Evolutionary conservation across 108 stramenopile species (phyloP).

Genomic region (Nitzschia inconspicua): DNA sequence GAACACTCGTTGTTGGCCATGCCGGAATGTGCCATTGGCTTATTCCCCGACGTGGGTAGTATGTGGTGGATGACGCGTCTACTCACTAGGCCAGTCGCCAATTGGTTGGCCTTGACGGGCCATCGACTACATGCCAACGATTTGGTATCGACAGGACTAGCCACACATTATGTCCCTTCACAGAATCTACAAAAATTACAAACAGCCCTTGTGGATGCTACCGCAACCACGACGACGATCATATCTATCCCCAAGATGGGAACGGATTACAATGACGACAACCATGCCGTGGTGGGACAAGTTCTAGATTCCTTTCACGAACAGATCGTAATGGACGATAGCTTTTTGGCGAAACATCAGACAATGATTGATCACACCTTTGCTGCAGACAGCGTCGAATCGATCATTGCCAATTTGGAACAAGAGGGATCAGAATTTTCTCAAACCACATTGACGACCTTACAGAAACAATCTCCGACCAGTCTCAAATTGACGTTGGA

Average conservation of each 20-base stretch:
- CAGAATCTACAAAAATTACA: slow-evolving; percentile 55
- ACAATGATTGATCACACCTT: slow-evolving; percentile 52
- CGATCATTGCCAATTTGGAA: slow-evolving; percentile 43
- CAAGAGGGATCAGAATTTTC: slow-evolving; percentile 53
- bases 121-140: slow-evolving; percentile 76
- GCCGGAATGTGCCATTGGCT: slow-evolving; percentile 97
- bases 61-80: slow-evolving; percentile 89
- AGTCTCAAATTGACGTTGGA: slow-evolving; percentile 74
- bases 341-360: slow-evolving; percentile 41
- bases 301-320: slow-evolving; percentile 25
- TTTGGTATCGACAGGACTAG: slow-evolving; percentile 86
- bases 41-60: slow-evolving; percentile 97
- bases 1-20: slow-evolving; percentile 93
- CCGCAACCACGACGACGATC: not conserved
- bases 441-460: slow-evolving; percentile 42
- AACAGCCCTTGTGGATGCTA: slow-evolving; percentile 42
- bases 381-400: slow-evolving; percentile 43
- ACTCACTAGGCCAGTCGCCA: slow-evolving; percentile 60
- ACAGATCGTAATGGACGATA: slow-evolving; percentile 37
- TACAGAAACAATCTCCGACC: slow-evolving; percentile 82
- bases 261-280: slow-evolving; percentile 1
- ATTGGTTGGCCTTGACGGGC: slow-evolving; percentile 93
- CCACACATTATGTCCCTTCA: slow-evolving; percentile 92
- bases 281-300: slow-evolving; percentile 10
- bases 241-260: not conserved